These are phyloP conservation scores for Ballota nigra DNA, from an alignment of 257 asterid genomes.

Conservation along the genomic window DNA sequence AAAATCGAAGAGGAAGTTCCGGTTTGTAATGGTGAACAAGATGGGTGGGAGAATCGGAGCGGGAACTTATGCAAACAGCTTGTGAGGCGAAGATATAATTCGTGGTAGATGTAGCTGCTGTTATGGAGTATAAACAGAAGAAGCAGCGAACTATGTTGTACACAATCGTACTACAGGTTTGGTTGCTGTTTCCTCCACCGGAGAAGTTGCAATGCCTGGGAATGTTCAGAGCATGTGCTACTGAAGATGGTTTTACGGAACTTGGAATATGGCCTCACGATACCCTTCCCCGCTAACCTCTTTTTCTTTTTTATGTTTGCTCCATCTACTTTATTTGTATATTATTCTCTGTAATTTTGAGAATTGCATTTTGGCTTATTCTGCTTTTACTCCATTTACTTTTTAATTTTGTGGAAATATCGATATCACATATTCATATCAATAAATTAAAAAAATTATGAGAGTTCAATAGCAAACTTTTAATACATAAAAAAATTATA, in stretches of 20 bases:
- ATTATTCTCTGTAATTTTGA: too few relatives aligned
- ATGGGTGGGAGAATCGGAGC: slow-evolving; percentile 94
- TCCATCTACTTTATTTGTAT: too few relatives aligned
- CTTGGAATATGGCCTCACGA: slow-evolving; percentile 85
- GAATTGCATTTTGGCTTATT: too few relatives aligned
- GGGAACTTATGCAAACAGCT: slow-evolving; percentile 79
- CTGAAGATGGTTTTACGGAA: slow-evolving; percentile 66
- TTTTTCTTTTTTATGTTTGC: too few relatives aligned
- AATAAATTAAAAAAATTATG: too few relatives aligned
- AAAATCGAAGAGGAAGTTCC: slow-evolving; percentile 32
- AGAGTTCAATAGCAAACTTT: too few relatives aligned
- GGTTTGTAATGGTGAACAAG: too few relatives aligned
- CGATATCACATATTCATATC: too few relatives aligned
- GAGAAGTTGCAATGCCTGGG: slow-evolving; percentile 83
- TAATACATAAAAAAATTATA: too few relatives aligned
- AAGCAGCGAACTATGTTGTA: slow-evolving; percentile 68
- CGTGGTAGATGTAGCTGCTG: slow-evolving; percentile 91
- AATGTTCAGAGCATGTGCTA: slow-evolving; percentile 95
- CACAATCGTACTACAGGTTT: slow-evolving; percentile 62
- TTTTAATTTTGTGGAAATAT: too few relatives aligned
- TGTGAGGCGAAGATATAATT: slow-evolving; percentile 84
- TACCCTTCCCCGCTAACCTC: too few relatives aligned
- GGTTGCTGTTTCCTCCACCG: slow-evolving; percentile 77
- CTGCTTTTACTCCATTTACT: too few relatives aligned
- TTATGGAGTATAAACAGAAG: slow-evolving; percentile 86